Base-by-base conservation (phyloP, 768 basidiomycete genomes). In the Suillus decipiens region DNA sequence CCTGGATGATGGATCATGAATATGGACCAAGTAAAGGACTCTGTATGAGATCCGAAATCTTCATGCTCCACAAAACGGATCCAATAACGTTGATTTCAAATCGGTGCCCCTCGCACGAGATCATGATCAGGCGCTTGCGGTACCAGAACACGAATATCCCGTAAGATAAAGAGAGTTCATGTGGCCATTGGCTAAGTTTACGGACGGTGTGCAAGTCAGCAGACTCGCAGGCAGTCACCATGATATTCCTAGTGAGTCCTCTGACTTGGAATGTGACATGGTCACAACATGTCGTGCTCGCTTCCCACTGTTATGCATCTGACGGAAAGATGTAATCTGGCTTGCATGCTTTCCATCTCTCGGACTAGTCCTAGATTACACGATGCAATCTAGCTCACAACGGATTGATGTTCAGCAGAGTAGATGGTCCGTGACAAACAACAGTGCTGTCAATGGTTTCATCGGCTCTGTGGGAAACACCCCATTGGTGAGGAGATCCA, bases 401-500 rank as follows among this genome's bases (percentile, higher is more conserved):
- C 41, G 69, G 76, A 53, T 75, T 71, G 60, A 72, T 68, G 61
- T 68, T 69, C 42, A 42, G 31, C 56, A 60, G 65, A 61, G 71
- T 66, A 64, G 78, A 76, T 63, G 70, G 17, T 79, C 82, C 39
- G 73, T 78, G 37, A 79, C 83, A 31, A 76, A 72, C 17, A 36
- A 36, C 50, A 67, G 76, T 33, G 68, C 81, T n/a, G 89, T 89
- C 24, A 78, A 90, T 59, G 93, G 95, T 53, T 95, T 99, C 77
- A 86, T 84, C 17, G 93, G 89, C 7, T 89, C 95, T 33, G 84
- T 99, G 50, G 96, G 96, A 66, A 94, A 95, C 77, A 99, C 96
- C 0, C 96, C 96, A 61, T 80, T 98, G 50, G 95, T 96, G 63
- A 70, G 87, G 76, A 11, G 51, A 24, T 22, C 55, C 51, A 53